phyloP scores from a whole-genome alignment of 352 stramenopile species.

The Ochromonadaceae sp. region DNA sequence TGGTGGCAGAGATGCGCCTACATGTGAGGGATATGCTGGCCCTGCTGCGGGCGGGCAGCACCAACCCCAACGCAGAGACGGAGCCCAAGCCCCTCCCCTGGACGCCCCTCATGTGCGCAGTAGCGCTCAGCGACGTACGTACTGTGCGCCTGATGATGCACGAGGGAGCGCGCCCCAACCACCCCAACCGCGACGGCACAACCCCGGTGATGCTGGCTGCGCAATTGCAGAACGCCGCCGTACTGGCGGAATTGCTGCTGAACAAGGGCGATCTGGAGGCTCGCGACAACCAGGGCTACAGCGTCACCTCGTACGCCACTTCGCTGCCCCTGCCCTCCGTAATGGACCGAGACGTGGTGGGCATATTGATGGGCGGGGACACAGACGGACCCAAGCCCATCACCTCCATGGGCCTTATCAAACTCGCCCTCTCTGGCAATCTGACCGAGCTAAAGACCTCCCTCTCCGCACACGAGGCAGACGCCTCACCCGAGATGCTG shows the following conservation, averaged over 20 bases:
- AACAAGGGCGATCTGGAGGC: background rate
- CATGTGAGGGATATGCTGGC: background rate
- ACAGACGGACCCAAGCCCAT: background rate
- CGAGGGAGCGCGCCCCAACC: slow-evolving; percentile 5
- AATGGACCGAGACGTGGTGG: background rate
- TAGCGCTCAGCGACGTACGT: background rate
- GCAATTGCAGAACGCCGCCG: background rate
- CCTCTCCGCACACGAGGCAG: too few species aligned
- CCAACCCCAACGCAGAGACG: background rate
- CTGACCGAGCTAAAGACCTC: too few species aligned
- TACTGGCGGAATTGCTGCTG: background rate
- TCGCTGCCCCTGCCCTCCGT: background rate
- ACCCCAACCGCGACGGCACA: background rate
- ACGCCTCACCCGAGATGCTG: background rate
- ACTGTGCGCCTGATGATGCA: background rate
- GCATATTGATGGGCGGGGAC: background rate
- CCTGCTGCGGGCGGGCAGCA: background rate
- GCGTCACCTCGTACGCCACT: background rate
- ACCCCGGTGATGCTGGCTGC: slow-evolving; percentile 7
- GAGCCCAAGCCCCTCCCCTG: background rate
- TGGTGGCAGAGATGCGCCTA: background rate
- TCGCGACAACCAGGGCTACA: slow-evolving; percentile 5
- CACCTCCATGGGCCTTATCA: background rate
- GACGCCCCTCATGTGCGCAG: slow-evolving; percentile 12
- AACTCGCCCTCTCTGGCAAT: background rate